Base-by-base conservation (phyloP, 2,329 filamentous ascomycete species). In the Claviceps sp. region DNA sequence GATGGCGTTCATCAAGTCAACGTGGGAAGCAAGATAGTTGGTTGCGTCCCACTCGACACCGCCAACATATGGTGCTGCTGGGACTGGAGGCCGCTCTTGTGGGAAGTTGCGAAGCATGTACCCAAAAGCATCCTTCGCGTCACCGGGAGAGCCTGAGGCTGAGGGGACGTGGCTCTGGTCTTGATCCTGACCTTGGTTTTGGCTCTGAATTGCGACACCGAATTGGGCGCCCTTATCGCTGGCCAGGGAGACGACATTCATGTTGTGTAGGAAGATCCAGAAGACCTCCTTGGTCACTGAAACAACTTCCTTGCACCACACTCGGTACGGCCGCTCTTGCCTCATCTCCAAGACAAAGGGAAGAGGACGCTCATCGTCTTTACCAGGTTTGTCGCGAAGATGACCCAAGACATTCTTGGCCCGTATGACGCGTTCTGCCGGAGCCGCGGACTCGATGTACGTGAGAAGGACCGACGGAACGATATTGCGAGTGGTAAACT, bases 41-140 rank as follows among this genome's bases (percentile, higher is more conserved):
- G 93, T 97, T 2, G 93, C 93, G 64, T 97, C 93, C 93, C 93
- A 97, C 68, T 98, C 93, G 9, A 97, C 93, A 50, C 93, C 91
- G 47, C 93, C 93, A 43, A 97, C 90, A 63, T 97, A 97, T 1
- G 91, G 91, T 5, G 91, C 91, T 16, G 93, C 91, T 26, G 91
- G 88, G 1, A 97, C 89, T 0, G 93, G 93, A 3, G 90, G 86
- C 0, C 89, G 82, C 58, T 90, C 86, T 46, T 83, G 79, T 0
- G 93, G 91, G 64, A 96, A 97, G 67, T 90, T 79, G 17, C 78
- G 75, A 47, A 75, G 63, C 74, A 83, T 86, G 72, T 79, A 86
- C 47, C 74, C 74, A 57, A 78, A 77, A 38, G 65, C 65, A n/a
- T 71, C 66, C 34, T 65, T 64, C 39, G 61, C 61, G 51, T 59